Conservation (phyloP, 2,329 filamentous ascomycete species). For the Macrophomina pseudophaseolina region DNA sequence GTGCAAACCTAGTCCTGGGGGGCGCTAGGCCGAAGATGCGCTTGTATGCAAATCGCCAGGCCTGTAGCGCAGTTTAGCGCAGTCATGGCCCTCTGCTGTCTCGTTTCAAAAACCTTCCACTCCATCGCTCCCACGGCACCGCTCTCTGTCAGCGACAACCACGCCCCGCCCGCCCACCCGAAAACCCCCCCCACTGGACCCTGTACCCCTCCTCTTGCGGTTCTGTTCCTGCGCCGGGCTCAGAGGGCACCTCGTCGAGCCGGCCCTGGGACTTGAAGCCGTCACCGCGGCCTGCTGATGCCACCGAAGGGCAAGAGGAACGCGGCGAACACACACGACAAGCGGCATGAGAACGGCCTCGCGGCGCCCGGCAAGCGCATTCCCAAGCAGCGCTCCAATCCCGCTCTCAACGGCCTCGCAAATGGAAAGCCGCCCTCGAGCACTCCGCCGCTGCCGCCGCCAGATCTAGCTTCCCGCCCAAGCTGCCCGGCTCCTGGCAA, state of each 20-base stretch:
- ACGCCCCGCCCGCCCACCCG: constrained; percentile 25
- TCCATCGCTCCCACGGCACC: constrained; percentile 22
- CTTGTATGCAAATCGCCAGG: constrained; percentile 22
- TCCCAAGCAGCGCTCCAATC: constrained; percentile 53
- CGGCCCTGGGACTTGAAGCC: constrained; percentile 43
- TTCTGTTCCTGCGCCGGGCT: constrained; percentile 52
- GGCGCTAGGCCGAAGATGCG: constrained; percentile 19
- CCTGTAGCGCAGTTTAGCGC: constrained; percentile 23
- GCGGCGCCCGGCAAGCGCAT: constrained; percentile 77
- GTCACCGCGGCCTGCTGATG: constrained; percentile 47
- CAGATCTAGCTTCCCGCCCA: constrained; percentile 45
- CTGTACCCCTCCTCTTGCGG: constrained; percentile 40
- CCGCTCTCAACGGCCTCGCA: constrained; percentile 49
- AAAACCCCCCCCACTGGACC: constrained; percentile 26
- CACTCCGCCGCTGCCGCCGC: constrained; percentile 46
- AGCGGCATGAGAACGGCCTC: constrained; percentile 84
- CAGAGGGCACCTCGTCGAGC: constrained; percentile 50
- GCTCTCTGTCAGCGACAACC: constrained; percentile 29
- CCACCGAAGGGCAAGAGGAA: constrained; percentile 54
- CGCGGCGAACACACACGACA: constrained; percentile 54
- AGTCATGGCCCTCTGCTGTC: constrained; percentile 23
- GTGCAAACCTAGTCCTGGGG: constrained; percentile 19
- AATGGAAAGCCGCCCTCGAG: constrained; percentile 47
- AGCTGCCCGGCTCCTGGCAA: constrained; percentile 39
- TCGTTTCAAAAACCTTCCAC: constrained; percentile 26